Percentiles rank a stretch among this genome's conserved stretches.
Evolutionary conservation across 1,139 yeast species (phyloP).

Genomic region (Protomyces arabidopsidicola): DNA sequence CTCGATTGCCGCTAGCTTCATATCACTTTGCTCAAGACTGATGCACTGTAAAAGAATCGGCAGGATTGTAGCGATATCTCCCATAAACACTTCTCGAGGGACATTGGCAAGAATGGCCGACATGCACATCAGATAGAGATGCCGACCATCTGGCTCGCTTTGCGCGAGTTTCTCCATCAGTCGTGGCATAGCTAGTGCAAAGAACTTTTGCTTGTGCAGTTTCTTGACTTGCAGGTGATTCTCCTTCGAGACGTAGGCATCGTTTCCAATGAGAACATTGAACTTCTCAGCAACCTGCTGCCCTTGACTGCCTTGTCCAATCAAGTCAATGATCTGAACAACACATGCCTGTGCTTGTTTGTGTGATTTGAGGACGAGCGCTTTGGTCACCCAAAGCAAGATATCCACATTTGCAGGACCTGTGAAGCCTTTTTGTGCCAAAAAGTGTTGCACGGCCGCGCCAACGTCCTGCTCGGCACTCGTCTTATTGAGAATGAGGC

Average conservation of each 20-base stretch:
- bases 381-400: slow-evolving; percentile 67
- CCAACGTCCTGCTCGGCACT: slow-evolving; percentile 37
- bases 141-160: slow-evolving; percentile 36
- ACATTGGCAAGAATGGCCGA: slow-evolving; percentile 64
- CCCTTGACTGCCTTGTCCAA: slow-evolving; percentile 41
- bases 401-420: slow-evolving; percentile 43
- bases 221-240: slow-evolving; percentile 58
- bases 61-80: slow-evolving; percentile 58
- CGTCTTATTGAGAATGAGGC: slow-evolving; percentile 53
- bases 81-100: slow-evolving; percentile 55
- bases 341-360: slow-evolving; percentile 45
- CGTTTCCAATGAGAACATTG: slow-evolving; percentile 62
- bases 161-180: slow-evolving; percentile 37
- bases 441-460: background rate
- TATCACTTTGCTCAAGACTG: slow-evolving; percentile 47
- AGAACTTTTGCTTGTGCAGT: slow-evolving; percentile 74
- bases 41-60: slow-evolving; percentile 71
- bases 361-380: slow-evolving; percentile 58
- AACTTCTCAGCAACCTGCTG: slow-evolving; percentile 50
- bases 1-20: slow-evolving; percentile 55
- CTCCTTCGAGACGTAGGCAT: slow-evolving; percentile 54
- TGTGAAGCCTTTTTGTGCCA: background rate
- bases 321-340: slow-evolving; percentile 41
- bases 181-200: slow-evolving; percentile 46
- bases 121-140: slow-evolving; percentile 58